phyloP scores from a whole-genome alignment of 768 basidiomycete species.

The Piloderma croceum region DNA sequence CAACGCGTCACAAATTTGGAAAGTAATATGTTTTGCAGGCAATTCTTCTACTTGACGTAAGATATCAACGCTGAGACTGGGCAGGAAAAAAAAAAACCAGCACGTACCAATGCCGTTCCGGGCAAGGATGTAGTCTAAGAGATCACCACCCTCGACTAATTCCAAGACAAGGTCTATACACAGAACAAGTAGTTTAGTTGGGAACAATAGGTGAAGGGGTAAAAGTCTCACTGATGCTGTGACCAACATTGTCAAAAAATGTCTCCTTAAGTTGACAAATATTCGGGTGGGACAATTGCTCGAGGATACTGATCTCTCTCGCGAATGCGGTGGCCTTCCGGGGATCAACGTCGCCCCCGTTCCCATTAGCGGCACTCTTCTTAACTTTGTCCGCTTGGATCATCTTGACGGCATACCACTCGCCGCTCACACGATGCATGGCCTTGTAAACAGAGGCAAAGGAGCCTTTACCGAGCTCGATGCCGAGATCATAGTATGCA shows the following conservation, averaged over 20 bases:
- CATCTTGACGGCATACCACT: slow-evolving; percentile 85
- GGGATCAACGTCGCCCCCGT: slow-evolving; percentile 21
- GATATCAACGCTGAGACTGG: slow-evolving; percentile 1
- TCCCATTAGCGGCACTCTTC: slow-evolving; percentile 27
- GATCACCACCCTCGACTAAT: slow-evolving; percentile 81
- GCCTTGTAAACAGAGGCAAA: slow-evolving; percentile 91
- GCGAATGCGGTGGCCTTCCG: slow-evolving; percentile 44
- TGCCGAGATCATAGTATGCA: slow-evolving; percentile 57
- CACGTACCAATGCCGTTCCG: slow-evolving; percentile 54
- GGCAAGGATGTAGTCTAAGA: slow-evolving; percentile 73
- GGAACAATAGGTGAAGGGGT: slow-evolving; percentile 11
- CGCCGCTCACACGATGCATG: slow-evolving; percentile 61
- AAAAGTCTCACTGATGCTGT: slow-evolving; percentile 48
- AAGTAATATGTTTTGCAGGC: slow-evolving; percentile 62
- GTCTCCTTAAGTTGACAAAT: slow-evolving; percentile 77
- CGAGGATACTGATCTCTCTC: slow-evolving; percentile 76
- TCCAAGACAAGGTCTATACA: slow-evolving; percentile 74
- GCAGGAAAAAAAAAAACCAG: background rate
- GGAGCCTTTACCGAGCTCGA: slow-evolving; percentile 81
- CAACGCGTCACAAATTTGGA: slow-evolving; percentile 78
- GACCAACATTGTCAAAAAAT: slow-evolving; percentile 61
- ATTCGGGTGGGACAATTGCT: slow-evolving; percentile 71
- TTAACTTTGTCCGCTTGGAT: slow-evolving; percentile 52
- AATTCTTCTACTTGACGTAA: slow-evolving; percentile 39
- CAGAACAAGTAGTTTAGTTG: slow-evolving; percentile 19